Evolutionary conservation across 345 rosid species (phyloP), one percentile per base, ranked within the genome.

Genomic region (Euphorbia pulcherrima): DNA sequence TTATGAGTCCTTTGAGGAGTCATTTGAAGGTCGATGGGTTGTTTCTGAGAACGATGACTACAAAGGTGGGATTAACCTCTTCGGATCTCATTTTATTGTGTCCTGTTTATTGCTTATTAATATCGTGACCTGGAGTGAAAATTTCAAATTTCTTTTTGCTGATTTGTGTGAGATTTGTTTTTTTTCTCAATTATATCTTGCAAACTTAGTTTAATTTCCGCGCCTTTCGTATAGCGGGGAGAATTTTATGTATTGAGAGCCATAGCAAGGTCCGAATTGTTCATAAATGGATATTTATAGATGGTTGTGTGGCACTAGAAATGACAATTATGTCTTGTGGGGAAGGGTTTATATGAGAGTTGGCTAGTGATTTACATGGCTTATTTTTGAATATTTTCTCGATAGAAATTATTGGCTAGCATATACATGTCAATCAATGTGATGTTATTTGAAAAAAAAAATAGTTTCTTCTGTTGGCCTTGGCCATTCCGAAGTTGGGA

Each of bases 21-120:
- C 89, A 0, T 90, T 88, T 55, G 90, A 85, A 30, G 90, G 92
- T 12, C 83, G 91, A 56, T 90, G 97, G 97, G 74, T 80, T 69
- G 82, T 85, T 56, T 90, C 97, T 23, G 78, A 78, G 72, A 90
- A 85, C 68, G 78, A 71, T 33, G 97, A 87, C 0, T 90, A 90
- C 72, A 60, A 78, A 70, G 97, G 95, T 90, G 39, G 27, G 68
- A 1, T 13, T 8, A 16, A 18, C 12, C 26, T 7, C 14, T 53
- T 62, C 41, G 7, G 62, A 30, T 50, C 62, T 50, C 11, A 33
- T 23, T 51, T 20, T 39, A 0, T 20, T 56, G 10, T 18, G 13
- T 24, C 5, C 4, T 60, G 26, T 27, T 17, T 6, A 1, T n/a
- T n/a, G n/a, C n/a, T n/a, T n/a, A n/a, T n/a, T n/a, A n/a, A n/a